A percentile compares a stretch with the other conserved stretches of the same genome.
These are phyloP conservation scores for Alternaria triticina DNA, from an alignment of 2,329 filamentous ascomycete genomes.

Conservation along the genomic window DNA sequence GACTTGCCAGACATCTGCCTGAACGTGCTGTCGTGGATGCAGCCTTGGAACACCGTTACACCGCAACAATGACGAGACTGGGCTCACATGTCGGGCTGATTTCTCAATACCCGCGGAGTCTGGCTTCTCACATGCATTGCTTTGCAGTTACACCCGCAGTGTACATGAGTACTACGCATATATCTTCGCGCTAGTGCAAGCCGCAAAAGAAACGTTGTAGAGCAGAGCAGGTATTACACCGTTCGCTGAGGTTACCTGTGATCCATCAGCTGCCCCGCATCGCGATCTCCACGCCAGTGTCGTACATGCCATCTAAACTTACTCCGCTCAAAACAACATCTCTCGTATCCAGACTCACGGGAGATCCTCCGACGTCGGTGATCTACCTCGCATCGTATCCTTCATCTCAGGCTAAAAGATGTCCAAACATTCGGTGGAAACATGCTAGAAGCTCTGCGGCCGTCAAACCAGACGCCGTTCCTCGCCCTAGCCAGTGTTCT, in stretches of 20 bases:
- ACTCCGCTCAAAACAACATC: neutral
- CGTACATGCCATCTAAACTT: neutral
- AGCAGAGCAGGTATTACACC: neutral
- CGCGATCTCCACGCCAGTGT: neutral
- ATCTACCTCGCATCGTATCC: neutral
- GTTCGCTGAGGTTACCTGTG: neutral
- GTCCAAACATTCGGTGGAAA: neutral
- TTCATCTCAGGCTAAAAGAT: neutral
- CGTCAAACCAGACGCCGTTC: neutral
- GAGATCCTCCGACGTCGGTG: neutral
- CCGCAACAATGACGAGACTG: slow-evolving; percentile 1
- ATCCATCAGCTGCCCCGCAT: neutral
- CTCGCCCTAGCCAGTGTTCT: neutral
- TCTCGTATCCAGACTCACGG: neutral
- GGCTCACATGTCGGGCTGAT: neutral
- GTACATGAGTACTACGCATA: neutral
- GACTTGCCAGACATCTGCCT: neutral
- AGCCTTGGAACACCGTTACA: neutral
- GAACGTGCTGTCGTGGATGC: neutral
- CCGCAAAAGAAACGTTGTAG: neutral
- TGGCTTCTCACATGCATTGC: neutral
- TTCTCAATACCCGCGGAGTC: neutral
- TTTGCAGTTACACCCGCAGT: neutral
- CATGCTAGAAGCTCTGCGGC: neutral
- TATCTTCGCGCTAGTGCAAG: neutral